phyloP scores from a whole-genome alignment of 495 filamentous ascomycete genomes.

The Penicillium ucsense region DNA sequence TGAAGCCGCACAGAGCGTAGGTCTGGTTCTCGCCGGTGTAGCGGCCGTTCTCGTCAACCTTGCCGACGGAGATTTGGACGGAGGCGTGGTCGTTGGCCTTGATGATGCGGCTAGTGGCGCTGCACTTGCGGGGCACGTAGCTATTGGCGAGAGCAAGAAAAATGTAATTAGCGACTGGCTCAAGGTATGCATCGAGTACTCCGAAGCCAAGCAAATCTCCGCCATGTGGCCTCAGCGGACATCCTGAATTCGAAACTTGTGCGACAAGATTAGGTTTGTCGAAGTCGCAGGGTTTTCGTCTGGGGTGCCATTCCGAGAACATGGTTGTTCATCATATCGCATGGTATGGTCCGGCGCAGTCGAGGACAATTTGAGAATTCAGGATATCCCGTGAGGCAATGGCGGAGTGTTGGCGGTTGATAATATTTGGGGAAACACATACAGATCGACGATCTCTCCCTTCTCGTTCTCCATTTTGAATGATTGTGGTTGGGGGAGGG shows the following conservation, averaged over 20 bases:
- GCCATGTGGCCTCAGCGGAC: too few species aligned
- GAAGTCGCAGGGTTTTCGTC: background rate
- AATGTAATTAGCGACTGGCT: constrained; percentile 15
- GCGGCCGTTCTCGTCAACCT: constrained; percentile 91
- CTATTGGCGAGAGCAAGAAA: constrained; percentile 31
- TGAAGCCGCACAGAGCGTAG: constrained; percentile 96
- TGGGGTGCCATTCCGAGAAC: background rate
- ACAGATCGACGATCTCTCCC: constrained; percentile 99
- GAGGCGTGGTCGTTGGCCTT: constrained; percentile 97
- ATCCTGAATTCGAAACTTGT: too few species aligned
- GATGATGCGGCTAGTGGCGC: constrained; percentile 94
- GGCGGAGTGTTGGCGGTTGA: constrained; percentile 4
- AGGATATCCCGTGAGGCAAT: constrained; percentile 3
- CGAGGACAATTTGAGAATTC: too few species aligned
- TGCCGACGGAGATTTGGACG: constrained; percentile 81
- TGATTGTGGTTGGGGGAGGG: constrained; percentile 30
- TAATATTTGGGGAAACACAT: constrained; percentile 26
- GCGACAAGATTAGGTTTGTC: too few species aligned
- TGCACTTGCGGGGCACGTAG: constrained; percentile 98
- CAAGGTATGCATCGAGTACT: too few species aligned
- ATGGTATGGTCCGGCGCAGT: too few species aligned
- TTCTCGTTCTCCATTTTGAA: constrained; percentile 91
- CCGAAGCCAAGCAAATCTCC: too few species aligned
- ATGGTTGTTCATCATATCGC: too few species aligned
- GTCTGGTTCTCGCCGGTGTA: constrained; percentile 96